phyloP scores from a whole-genome alignment of 192 early-diverging fungal species.

The Thamnidium elegans region DNA sequence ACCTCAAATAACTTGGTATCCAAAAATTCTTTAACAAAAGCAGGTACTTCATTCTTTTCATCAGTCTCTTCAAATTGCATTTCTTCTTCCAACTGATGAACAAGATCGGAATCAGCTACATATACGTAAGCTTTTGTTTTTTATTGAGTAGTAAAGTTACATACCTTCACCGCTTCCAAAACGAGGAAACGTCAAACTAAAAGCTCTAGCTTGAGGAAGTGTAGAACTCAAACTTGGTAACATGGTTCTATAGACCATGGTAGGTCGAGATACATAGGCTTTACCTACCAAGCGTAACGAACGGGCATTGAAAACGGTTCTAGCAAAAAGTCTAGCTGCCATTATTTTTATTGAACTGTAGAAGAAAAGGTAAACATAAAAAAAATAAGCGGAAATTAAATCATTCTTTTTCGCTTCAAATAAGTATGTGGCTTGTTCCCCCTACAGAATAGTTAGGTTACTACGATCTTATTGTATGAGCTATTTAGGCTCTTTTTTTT shows the following conservation, averaged over 20 bases:
- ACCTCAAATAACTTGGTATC: constrained; percentile 55
- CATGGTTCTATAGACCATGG: too few species aligned
- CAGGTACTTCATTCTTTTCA: constrained; percentile 51
- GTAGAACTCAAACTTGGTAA: too few species aligned
- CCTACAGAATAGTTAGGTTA: too few species aligned
- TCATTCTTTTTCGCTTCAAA: too few species aligned
- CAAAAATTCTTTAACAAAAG: constrained; percentile 71
- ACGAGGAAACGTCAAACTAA: background rate
- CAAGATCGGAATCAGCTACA: constrained; percentile 61
- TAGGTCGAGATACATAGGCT: too few species aligned
- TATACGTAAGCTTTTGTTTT: background rate
- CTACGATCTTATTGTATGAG: too few species aligned
- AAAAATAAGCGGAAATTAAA: background rate
- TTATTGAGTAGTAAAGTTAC: background rate
- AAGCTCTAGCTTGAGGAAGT: constrained; percentile 1
- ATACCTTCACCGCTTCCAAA: constrained; percentile 11
- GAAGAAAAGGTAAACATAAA: background rate
- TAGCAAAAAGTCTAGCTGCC: too few species aligned
- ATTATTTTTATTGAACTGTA: background rate
- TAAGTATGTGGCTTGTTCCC: too few species aligned
- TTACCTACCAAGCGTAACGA: too few species aligned
- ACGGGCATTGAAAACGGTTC: too few species aligned
- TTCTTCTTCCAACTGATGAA: constrained; percentile 67
- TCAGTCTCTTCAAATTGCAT: constrained; percentile 66
- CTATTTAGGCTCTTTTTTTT: too few species aligned